Conservation (phyloP, 2,329 filamentous ascomycete species). For the Fusarium transvaalense region DNA sequence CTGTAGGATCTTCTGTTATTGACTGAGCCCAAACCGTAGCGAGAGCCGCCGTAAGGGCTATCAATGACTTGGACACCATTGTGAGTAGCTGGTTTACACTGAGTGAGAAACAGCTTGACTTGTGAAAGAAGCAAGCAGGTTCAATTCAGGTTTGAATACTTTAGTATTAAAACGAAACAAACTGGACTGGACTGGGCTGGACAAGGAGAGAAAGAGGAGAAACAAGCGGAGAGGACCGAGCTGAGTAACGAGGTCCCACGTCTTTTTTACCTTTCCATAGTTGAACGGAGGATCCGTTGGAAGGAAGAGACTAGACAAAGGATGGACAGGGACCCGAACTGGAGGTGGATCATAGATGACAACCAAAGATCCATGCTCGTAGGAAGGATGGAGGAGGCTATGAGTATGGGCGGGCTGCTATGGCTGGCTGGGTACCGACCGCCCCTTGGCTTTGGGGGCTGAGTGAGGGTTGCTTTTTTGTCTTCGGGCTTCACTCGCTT, state of each 20-base stretch:
- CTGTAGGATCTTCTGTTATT: slow-evolving; percentile 24
- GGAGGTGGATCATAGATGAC: slow-evolving; percentile 19
- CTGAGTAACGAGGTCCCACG: slow-evolving; percentile 41
- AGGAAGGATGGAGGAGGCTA: neutral
- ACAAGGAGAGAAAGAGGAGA: slow-evolving; percentile 15
- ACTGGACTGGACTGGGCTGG: slow-evolving; percentile 6
- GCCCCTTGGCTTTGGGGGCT: slow-evolving; percentile 35
- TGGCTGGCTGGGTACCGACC: slow-evolving; percentile 6
- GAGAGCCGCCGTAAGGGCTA: slow-evolving; percentile 32
- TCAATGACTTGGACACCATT: slow-evolving; percentile 41
- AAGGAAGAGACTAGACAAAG: slow-evolving; percentile 34
- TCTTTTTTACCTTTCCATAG: slow-evolving; percentile 25
- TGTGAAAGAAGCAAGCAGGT: slow-evolving; percentile 23
- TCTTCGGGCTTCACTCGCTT: slow-evolving; percentile 7
- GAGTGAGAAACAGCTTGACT: slow-evolving; percentile 6
- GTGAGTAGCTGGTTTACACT: slow-evolving; percentile 14
- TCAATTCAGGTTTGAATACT: slow-evolving; percentile 3
- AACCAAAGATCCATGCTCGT: slow-evolving; percentile 22
- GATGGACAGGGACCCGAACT: slow-evolving; percentile 27
- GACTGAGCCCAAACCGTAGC: slow-evolving; percentile 37
- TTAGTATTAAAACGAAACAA: slow-evolving; percentile 15
- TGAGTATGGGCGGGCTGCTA: neutral
- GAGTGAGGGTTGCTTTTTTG: slow-evolving; percentile 19
- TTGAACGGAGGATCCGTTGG: slow-evolving; percentile 18
- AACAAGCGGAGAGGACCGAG: slow-evolving; percentile 20